Conservation (phyloP, 2,329 filamentous ascomycete species). For the Apiospora rasikravindrae region DNA sequence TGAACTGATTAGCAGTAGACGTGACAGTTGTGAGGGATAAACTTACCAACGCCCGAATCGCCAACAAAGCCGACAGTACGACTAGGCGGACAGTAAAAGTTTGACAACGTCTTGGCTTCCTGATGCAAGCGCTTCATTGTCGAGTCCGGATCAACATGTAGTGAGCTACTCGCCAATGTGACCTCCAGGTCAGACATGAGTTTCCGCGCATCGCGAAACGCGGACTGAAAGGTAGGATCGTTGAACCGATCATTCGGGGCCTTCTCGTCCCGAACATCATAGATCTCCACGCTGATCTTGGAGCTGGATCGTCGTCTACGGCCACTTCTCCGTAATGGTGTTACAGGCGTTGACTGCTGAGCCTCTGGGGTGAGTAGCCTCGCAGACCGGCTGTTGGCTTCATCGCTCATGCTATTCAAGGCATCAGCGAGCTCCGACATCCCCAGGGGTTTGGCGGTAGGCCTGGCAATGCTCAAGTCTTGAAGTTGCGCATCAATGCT, state of each 20-base stretch:
- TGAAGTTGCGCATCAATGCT: slow-evolving; percentile 1
- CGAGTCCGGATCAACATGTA: slow-evolving; percentile 45
- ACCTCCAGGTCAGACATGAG: slow-evolving; percentile 37
- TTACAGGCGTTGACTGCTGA: background rate
- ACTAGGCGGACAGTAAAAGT: background rate
- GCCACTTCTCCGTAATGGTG: background rate
- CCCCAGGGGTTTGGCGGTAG: background rate
- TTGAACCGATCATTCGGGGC: slow-evolving; percentile 44
- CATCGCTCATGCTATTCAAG: background rate
- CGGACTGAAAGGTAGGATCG: slow-evolving; percentile 40
- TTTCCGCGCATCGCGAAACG: slow-evolving; percentile 40
- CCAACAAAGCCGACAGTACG: slow-evolving; percentile 11
- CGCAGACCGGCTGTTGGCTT: background rate
- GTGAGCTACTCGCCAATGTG: slow-evolving; percentile 41
- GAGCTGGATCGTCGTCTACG: slow-evolving; percentile 23
- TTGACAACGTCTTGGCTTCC: background rate
- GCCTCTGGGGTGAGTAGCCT: background rate
- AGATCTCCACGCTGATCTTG: background rate
- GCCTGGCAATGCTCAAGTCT: background rate
- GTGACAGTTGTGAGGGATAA: too few species aligned
- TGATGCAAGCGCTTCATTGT: slow-evolving; percentile 36
- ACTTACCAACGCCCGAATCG: slow-evolving; percentile 6
- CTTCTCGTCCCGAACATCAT: slow-evolving; percentile 37
- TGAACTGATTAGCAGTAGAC: background rate
- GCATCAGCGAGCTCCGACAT: slow-evolving; percentile 8